phyloP scores from a whole-genome alignment of 768 basidiomycete genomes.

The Boletus coccyginus region DNA sequence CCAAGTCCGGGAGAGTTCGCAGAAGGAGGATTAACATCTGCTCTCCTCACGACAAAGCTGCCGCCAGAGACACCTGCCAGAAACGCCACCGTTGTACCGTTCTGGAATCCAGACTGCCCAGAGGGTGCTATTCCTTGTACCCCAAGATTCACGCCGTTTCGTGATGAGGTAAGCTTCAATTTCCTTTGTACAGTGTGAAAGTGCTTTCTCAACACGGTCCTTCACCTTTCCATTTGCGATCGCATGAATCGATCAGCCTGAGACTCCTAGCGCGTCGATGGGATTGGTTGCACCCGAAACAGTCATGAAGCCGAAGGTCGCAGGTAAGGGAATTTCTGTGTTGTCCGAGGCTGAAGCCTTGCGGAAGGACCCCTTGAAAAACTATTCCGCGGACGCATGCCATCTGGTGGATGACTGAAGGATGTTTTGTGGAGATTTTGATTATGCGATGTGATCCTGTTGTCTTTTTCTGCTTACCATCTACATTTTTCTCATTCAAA shows the following conservation, averaged over 20 bases:
- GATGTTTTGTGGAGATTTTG: background rate
- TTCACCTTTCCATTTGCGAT: background rate
- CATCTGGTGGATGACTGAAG: constrained; percentile 23
- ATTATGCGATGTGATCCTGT: background rate
- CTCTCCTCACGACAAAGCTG: constrained; percentile 30
- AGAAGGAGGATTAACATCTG: constrained; percentile 27
- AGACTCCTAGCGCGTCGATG: constrained; percentile 24
- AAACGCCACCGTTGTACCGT: constrained; percentile 36
- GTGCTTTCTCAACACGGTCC: constrained; percentile 3
- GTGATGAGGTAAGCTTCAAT: constrained; percentile 57
- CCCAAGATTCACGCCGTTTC: constrained; percentile 67
- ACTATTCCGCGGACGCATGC: constrained; percentile 45
- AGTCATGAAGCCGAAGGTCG: constrained; percentile 66
- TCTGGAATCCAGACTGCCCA: constrained; percentile 35
- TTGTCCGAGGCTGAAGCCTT: constrained; percentile 74
- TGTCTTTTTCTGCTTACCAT: constrained; percentile 14
- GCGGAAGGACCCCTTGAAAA: constrained; percentile 77
- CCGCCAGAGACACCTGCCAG: constrained; percentile 36
- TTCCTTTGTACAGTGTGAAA: constrained; percentile 1
- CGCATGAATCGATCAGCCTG: constrained; percentile 16
- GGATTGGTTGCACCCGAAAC: constrained; percentile 43
- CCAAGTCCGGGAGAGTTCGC: constrained; percentile 42
- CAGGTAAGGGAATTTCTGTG: constrained; percentile 39
- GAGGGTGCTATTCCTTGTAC: constrained; percentile 39
- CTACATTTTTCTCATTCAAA: constrained; percentile 1